Evolutionary conservation across 202 grass and related monocot genomes (phyloP), one percentile per base, ranked within the genome.

Genomic region (Eragrostis tef): DNA sequence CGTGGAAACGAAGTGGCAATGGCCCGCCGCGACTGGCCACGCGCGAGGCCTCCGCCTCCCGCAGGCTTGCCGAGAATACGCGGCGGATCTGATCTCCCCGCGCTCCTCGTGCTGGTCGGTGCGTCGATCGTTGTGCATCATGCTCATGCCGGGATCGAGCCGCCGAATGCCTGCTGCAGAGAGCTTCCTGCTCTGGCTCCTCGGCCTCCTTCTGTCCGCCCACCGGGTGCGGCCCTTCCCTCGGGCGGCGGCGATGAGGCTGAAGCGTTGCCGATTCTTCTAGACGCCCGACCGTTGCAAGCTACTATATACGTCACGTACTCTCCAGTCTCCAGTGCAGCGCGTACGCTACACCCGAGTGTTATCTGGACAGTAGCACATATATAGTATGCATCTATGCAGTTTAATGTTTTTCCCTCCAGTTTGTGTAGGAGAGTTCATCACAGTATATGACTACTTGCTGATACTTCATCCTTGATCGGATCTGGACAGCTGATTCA

Each of bases 141-240:
- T 12, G 48, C 42, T n/a, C 2, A 14, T 0, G 47, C 3, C 22
- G 15, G 68, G 13, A n/a, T n/a, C n/a, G 24, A 0, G 17, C 11
- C 19, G 29, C 7, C 61, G 5, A 8, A 29, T 10, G 9, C n/a
- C 66, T 44, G 9, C 43, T 12, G 20, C 16, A 22, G 22, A 13
- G 42, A 8, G 61, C 26, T 79, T 34, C 76, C 61, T 67, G 25
- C 11, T 79, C n/a, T 68, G 48, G 63, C 63, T 79, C 3, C 48
- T 68, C 62, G 77, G 77, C 20, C 36, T 75, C 49, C 70, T 72
- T 24, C 70, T 53, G 8, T 73, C 26, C 25, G 14, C 4, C 26
- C 47, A 72, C 26, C 25, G 47, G 4, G 24, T 17, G 25, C 70
- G 2, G 29, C 61, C 29, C 29, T 36, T 64, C 26, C 61, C 27